A percentile compares a stretch with the other conserved stretches of the same genome.
These are phyloP conservation scores for Nymphaea thermarum DNA, from an alignment of 164 flowering plant species.

Conservation along the genomic window DNA sequence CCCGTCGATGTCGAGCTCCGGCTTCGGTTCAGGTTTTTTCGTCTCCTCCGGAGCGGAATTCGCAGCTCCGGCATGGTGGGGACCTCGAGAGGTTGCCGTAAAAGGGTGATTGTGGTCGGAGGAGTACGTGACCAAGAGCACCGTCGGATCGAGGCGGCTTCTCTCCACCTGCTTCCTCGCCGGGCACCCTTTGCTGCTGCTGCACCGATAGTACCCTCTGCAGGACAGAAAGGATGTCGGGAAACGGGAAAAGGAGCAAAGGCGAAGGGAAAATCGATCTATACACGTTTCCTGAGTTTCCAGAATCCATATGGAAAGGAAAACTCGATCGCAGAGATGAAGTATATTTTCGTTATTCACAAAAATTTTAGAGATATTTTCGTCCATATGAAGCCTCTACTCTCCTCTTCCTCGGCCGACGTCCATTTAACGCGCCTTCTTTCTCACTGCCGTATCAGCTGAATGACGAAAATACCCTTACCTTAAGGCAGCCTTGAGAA, in stretches of 20 bases:
- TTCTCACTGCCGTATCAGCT: neutral
- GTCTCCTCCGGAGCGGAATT: neutral
- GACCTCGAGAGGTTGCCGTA: slow-evolving; percentile 23
- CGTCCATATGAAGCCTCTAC: neutral
- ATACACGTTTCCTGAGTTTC: too few relatives aligned
- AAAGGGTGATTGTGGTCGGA: slow-evolving; percentile 86
- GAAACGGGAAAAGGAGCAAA: neutral
- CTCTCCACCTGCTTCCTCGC: slow-evolving; percentile 93
- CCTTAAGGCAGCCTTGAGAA: neutral
- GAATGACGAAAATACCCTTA: neutral
- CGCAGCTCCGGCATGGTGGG: neutral
- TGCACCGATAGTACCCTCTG: slow-evolving; percentile 86
- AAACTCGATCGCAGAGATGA: too few relatives aligned
- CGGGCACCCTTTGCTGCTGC: slow-evolving; percentile 91
- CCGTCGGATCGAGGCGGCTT: slow-evolving; percentile 63
- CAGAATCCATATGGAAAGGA: too few relatives aligned
- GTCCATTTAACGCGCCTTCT: neutral
- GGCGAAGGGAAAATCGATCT: neutral
- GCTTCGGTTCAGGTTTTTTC: neutral
- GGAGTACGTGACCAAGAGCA: slow-evolving; percentile 76
- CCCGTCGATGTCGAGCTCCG: neutral
- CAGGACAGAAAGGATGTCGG: neutral
- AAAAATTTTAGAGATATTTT: neutral
- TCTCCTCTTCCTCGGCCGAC: neutral
- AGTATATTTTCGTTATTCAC: neutral